Conservation (phyloP, 2,329 filamentous ascomycete species). For the Torrubiella hemipterigena region DNA sequence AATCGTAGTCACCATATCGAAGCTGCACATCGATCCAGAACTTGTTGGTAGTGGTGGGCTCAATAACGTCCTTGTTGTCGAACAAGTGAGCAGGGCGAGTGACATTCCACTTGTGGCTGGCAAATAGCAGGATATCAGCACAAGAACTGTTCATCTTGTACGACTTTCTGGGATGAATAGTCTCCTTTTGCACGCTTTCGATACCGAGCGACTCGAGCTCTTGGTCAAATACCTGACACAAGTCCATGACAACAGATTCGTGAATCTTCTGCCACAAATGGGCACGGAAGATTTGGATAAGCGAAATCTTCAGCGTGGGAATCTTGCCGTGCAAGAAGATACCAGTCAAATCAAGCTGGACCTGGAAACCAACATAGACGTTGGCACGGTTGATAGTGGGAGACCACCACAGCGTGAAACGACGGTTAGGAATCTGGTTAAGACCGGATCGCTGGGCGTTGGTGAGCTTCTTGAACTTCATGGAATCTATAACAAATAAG, state of each 20-base stretch:
- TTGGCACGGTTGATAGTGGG: conserved; percentile 90
- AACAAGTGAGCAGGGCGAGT: conserved; percentile 86
- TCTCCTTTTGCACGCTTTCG: conserved; percentile 97
- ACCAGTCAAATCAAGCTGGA: conserved; percentile 92
- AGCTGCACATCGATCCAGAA: conserved; percentile 98
- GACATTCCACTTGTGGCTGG: conserved; percentile 98
- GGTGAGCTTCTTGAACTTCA: conserved; percentile 99
- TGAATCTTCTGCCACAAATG: conserved; percentile 99
- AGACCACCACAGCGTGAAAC: conserved; percentile 97
- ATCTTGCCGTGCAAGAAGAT: conserved; percentile 99
- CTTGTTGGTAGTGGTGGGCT: conserved; percentile 91
- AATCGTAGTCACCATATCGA: conserved; percentile 95
- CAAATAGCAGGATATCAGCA: conserved; percentile 92
- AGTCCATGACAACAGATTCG: conserved; percentile 96
- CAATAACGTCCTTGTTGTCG: conserved; percentile 92
- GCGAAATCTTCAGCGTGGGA: conserved; percentile 89
- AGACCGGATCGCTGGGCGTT: conserved; percentile 95
- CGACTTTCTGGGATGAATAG: conserved; percentile 95
- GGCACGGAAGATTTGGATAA: conserved; percentile 98
- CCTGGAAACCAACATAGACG: conserved; percentile 98
- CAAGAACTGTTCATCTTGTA: conserved; percentile 99
- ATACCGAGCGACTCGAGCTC: conserved; percentile 92
- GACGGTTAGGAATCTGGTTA: conserved; percentile 96
- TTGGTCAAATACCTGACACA: conserved; percentile 97
- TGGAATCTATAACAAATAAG: too few relatives aligned